Conservation (phyloP, 306 rosid genomes). For the Sesbania bispinosa region DNA sequence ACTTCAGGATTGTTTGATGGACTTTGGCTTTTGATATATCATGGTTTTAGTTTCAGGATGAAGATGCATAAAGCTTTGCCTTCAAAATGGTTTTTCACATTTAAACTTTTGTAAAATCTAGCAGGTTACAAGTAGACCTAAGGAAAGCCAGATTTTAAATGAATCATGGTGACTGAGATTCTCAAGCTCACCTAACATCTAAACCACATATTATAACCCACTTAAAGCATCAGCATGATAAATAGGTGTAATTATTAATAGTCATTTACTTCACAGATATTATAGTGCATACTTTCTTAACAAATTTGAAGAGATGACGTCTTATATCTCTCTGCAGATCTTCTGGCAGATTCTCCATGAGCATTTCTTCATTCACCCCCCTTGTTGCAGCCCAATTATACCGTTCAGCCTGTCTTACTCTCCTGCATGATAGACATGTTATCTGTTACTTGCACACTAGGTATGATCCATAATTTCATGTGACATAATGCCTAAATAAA, state of each 20-base stretch:
- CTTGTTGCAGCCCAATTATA: slow-evolving; percentile 90
- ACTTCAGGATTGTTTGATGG: background rate
- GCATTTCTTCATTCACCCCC: slow-evolving; percentile 78
- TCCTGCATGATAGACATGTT: slow-evolving; percentile 40
- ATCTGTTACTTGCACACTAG: background rate
- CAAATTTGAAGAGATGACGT: slow-evolving; percentile 67
- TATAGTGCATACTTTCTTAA: slow-evolving; percentile 27
- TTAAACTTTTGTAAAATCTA: background rate
- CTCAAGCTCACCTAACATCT: background rate
- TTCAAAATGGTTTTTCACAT: background rate
- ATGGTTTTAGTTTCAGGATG: background rate
- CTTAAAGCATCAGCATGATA: background rate
- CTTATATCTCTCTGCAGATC: slow-evolving; percentile 83
- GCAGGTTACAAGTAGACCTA: background rate
- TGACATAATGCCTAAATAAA: background rate
- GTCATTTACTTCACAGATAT: background rate
- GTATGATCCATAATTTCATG: background rate
- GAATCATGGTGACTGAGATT: background rate
- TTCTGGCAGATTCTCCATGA: slow-evolving; percentile 75
- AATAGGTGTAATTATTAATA: background rate
- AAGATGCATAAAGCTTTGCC: slow-evolving; percentile 1
- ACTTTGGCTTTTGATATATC: background rate
- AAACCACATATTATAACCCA: background rate
- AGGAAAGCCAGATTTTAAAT: background rate
- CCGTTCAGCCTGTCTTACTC: slow-evolving; percentile 68